Conservation (phyloP, 2,329 filamentous ascomycete species). For the Penicillium sp. region DNA sequence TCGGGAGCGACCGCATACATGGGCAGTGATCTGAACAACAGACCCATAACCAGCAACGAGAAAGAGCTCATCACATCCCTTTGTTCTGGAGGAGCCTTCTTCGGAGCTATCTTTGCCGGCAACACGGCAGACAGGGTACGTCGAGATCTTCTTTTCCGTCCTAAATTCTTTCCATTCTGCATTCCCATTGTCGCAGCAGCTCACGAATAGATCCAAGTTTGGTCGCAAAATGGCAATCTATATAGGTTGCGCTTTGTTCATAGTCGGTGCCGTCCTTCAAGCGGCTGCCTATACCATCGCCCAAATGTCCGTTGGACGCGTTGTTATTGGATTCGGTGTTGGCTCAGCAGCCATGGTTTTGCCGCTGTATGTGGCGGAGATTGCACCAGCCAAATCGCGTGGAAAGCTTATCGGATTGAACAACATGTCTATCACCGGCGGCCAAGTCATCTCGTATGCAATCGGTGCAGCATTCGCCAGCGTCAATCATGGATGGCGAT, state of each 20-base stretch:
- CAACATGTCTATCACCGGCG: slow-evolving; percentile 49
- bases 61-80: slow-evolving; percentile 56
- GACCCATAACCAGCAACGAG: slow-evolving; percentile 42
- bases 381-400: slow-evolving; percentile 52
- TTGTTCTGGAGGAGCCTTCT: slow-evolving; percentile 50
- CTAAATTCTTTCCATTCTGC: not conserved
- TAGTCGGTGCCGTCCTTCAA: slow-evolving; percentile 40
- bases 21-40: slow-evolving; percentile 39
- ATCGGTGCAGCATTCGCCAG: slow-evolving; percentile 45
- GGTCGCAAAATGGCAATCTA: slow-evolving; percentile 46
- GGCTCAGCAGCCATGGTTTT: slow-evolving; percentile 51
- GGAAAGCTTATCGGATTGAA: slow-evolving; percentile 43
- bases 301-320: slow-evolving; percentile 48
- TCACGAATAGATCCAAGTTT: slow-evolving; percentile 26
- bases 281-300: slow-evolving; percentile 39
- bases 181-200: not conserved
- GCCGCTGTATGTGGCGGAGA: slow-evolving; percentile 51
- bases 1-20: slow-evolving; percentile 45
- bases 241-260: slow-evolving; percentile 43
- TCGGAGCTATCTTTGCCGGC: slow-evolving; percentile 44
- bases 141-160: slow-evolving; percentile 25
- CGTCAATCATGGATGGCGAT: slow-evolving; percentile 50
- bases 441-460: slow-evolving; percentile 45
- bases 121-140: slow-evolving; percentile 39
- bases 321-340: slow-evolving; percentile 53